Conservation (phyloP, 805 yeast genomes). For the Gaillardinia entomophila region DNA sequence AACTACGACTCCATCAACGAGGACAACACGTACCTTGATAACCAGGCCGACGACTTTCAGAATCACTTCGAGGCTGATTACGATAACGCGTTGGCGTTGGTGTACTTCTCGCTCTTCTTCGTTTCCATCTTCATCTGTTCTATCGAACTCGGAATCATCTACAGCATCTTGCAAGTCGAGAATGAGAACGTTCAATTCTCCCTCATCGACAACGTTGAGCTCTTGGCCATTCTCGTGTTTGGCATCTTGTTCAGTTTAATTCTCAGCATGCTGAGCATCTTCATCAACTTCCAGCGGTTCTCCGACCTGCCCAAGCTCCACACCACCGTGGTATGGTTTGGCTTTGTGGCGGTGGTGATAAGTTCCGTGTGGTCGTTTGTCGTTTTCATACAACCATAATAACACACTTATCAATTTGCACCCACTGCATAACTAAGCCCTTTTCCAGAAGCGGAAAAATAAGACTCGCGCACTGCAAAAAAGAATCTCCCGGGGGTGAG, state of each 20-base stretch:
- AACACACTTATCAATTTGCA: too few relatives aligned
- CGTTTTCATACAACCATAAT: slow-evolving; percentile 1
- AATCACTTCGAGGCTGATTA: slow-evolving; percentile 9
- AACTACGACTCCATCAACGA: slow-evolving; percentile 14
- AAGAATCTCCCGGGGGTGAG: slow-evolving; percentile 43
- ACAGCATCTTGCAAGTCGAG: slow-evolving; percentile 15
- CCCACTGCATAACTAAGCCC: too few relatives aligned
- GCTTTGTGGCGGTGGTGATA: slow-evolving; percentile 15
- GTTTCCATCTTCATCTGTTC: slow-evolving; percentile 23
- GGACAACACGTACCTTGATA: slow-evolving; percentile 9
- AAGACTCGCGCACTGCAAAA: too few relatives aligned
- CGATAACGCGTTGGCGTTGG: slow-evolving; percentile 11
- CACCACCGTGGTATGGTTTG: slow-evolving; percentile 18
- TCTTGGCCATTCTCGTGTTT: slow-evolving; percentile 22
- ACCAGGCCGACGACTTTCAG: slow-evolving; percentile 10
- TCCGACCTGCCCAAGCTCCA: slow-evolving; percentile 20
- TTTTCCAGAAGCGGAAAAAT: too few relatives aligned
- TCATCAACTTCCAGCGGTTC: slow-evolving; percentile 26
- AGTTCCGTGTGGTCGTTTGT: slow-evolving; percentile 14
- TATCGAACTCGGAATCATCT: slow-evolving; percentile 34
- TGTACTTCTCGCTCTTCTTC: slow-evolving; percentile 12
- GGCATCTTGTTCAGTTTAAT: slow-evolving; percentile 29
- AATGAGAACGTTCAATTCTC: slow-evolving; percentile 17
- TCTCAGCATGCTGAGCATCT: slow-evolving; percentile 30
- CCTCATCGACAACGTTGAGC: slow-evolving; percentile 25